Evolutionary conservation across 176 grass and related monocot genomes (phyloP).

Genomic region (Puya raimondii): DNA sequence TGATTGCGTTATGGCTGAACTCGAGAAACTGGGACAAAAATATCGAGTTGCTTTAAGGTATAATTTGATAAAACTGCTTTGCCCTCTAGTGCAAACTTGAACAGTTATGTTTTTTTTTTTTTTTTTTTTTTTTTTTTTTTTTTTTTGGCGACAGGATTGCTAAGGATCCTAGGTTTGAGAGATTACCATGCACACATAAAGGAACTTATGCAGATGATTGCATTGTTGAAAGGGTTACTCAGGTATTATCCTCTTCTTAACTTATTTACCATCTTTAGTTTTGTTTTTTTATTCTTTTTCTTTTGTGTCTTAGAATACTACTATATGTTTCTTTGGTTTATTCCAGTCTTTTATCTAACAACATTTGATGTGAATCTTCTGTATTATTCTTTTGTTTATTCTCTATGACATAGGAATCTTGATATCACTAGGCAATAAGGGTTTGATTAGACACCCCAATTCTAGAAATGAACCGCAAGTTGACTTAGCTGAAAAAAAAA

Average conservation of each 20-base stretch:
- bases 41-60: slow-evolving; percentile 89
- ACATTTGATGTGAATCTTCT: no score
- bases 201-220: slow-evolving; percentile 99
- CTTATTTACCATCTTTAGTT: not conserved
- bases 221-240: slow-evolving; percentile 88
- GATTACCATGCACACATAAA: slow-evolving; percentile 89
- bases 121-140: not conserved
- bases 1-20: slow-evolving; percentile 92
- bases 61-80: not conserved
- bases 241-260: slow-evolving; percentile 35
- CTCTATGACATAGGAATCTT: no score
- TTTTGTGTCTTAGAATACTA: not conserved
- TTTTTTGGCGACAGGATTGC: slow-evolving; percentile 52
- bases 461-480: no score
- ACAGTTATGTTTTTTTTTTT: not conserved
- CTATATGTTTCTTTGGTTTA: not conserved
- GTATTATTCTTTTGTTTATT: no score
- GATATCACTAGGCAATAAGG: no score
- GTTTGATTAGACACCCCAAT: no score
- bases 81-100: not conserved
- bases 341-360: no score
- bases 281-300: not conserved
- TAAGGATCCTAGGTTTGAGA: slow-evolving; percentile 88
- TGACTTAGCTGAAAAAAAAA: no score
- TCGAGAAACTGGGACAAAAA: slow-evolving; percentile 91